Percentiles rank a stretch among this genome's conserved stretches.
Conservation (phyloP, 2,329 filamentous ascomycete species). For the Davidsoniella eucalypti region DNA sequence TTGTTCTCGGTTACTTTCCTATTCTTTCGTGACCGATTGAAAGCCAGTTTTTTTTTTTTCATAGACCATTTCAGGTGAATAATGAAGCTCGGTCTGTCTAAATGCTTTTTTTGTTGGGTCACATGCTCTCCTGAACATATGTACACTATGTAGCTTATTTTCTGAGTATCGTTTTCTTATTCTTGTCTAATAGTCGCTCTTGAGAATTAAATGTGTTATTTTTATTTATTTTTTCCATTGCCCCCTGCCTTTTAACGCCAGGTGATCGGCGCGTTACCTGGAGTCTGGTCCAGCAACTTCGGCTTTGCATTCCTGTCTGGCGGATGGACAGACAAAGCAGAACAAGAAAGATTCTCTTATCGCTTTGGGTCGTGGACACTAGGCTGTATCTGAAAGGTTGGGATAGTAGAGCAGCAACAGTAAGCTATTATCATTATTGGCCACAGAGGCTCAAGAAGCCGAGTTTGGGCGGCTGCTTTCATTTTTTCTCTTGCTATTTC, state of each 20-base stretch:
- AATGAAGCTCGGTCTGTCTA: too few relatives aligned
- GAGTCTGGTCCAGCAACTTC: neutral
- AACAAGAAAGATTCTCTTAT: neutral
- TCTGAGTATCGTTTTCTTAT: neutral
- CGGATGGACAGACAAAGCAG: neutral
- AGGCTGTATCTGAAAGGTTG: too few relatives aligned
- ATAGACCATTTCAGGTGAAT: neutral
- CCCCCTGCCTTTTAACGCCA: neutral
- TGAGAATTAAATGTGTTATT: neutral
- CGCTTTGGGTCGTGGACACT: too few relatives aligned
- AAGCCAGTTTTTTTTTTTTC: too few relatives aligned
- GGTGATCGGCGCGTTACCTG: too few relatives aligned
- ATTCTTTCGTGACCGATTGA: neutral
- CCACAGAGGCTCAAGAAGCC: too few relatives aligned
- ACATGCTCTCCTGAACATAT: too few relatives aligned
- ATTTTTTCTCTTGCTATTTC: too few relatives aligned
- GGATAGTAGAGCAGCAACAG: too few relatives aligned
- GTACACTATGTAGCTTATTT: neutral
- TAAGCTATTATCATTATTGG: too few relatives aligned
- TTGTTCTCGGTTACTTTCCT: conserved; percentile 14
- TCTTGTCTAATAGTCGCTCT: neutral
- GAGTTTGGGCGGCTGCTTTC: too few relatives aligned
- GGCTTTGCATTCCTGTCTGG: neutral
- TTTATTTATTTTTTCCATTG: neutral
- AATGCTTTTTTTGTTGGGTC: too few relatives aligned